A percentile compares a stretch with the other conserved stretches of the same genome.
phyloP scores from a whole-genome alignment of 148 eudicot genomes.

The Vaccinium vitisidaea region DNA sequence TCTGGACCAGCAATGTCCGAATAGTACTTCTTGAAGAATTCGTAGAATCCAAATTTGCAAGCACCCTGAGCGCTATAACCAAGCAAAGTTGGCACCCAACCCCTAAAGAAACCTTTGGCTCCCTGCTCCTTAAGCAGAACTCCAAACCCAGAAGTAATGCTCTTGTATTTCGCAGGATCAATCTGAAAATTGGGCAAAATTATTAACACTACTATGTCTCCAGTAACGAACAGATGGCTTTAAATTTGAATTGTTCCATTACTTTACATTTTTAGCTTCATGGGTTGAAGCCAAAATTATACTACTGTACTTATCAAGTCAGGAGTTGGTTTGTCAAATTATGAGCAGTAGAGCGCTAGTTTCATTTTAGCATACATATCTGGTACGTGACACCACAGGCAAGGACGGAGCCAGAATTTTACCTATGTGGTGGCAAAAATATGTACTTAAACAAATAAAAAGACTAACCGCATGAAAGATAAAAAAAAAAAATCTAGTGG shows the following conservation, averaged over 20 bases:
- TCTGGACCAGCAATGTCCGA: conserved; percentile 44
- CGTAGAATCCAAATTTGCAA: conserved; percentile 36
- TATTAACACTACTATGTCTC: background rate
- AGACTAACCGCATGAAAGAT: too few species aligned
- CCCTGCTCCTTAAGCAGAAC: conserved; percentile 37
- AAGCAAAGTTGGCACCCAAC: conserved; percentile 40
- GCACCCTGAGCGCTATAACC: conserved; percentile 42
- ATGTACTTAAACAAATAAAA: too few species aligned
- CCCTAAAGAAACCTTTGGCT: conserved; percentile 33
- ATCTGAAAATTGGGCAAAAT: conserved; percentile 23
- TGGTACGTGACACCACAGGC: background rate
- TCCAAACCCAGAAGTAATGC: conserved; percentile 29
- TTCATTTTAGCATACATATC: background rate
- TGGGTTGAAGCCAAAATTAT: background rate
- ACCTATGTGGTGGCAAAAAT: too few species aligned
- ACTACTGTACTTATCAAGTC: background rate
- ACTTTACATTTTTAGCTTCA: too few species aligned
- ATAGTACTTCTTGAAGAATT: conserved; percentile 36
- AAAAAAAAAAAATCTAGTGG: too few species aligned
- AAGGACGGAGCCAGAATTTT: too few species aligned
- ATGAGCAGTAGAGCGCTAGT: background rate
- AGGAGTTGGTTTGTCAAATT: background rate
- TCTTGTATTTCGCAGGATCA: conserved; percentile 42
- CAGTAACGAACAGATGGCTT: background rate
- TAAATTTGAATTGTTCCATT: background rate